Conservation (phyloP, 495 filamentous ascomycete genomes). For the Lasiosphaeria miniovina region DNA sequence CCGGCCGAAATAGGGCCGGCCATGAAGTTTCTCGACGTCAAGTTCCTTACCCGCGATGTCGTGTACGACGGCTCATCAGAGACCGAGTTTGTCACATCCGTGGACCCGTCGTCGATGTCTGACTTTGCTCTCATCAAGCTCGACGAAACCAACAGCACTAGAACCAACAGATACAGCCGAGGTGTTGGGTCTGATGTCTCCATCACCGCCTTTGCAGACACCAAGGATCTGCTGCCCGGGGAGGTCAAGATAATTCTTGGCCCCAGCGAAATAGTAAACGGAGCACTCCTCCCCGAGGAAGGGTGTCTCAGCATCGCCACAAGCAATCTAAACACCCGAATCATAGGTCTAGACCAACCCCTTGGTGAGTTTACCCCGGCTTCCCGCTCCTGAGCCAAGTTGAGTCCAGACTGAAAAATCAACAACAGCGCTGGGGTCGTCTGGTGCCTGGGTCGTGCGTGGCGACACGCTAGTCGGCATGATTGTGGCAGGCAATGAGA, state of each 20-base stretch:
- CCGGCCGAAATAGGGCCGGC: not conserved
- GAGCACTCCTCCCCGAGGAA: not conserved
- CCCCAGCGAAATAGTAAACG: not conserved
- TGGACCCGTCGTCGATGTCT: not conserved
- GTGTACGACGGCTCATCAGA: not conserved
- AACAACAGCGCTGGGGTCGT: not conserved
- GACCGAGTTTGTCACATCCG: not conserved
- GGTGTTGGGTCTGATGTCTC: not conserved
- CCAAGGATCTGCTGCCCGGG: not conserved
- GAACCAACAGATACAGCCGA: not conserved
- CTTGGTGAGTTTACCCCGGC: not conserved
- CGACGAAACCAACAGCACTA: not conserved
- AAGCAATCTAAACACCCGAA: not conserved
- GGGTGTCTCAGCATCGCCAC: not conserved
- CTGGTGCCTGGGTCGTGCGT: slow-evolving; percentile 6
- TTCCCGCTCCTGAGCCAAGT: not conserved
- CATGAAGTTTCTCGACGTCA: not conserved
- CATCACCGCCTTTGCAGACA: not conserved
- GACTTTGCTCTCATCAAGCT: not conserved
- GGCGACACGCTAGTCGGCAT: not conserved
- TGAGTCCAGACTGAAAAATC: not conserved
- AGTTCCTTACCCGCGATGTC: not conserved
- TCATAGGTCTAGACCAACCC: not conserved
- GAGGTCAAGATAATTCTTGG: not conserved
- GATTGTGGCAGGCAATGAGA: not conserved